Evolutionary conservation across 768 basidiomycete genomes (phyloP).

Genomic region (Xerocomellus chrysenteron): DNA sequence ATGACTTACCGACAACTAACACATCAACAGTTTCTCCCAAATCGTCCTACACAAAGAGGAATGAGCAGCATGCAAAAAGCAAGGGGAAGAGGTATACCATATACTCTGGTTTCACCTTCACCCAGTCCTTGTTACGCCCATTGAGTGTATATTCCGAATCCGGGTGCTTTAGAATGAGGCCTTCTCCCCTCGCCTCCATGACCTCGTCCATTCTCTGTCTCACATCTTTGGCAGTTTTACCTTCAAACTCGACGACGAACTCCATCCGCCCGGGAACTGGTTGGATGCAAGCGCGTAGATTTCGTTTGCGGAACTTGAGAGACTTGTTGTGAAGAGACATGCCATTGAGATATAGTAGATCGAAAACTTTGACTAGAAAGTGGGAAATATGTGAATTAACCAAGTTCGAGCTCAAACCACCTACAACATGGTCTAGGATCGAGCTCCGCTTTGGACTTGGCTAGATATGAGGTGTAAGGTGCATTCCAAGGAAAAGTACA

Average conservation of each 20-base stretch:
- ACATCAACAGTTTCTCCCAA: constrained; percentile 93
- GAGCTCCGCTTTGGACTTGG: constrained; percentile 65
- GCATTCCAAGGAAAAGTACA: not conserved
- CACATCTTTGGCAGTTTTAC: constrained; percentile 80
- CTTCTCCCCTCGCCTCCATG: constrained; percentile 86
- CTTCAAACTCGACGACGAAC: constrained; percentile 67
- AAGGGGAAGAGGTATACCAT: constrained; percentile 49
- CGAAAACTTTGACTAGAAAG: constrained; percentile 90
- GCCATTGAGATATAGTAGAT: constrained; percentile 88
- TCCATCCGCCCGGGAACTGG: constrained; percentile 80
- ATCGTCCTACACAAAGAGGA: constrained; percentile 56
- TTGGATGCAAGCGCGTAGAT: constrained; percentile 65
- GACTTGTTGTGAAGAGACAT: constrained; percentile 71
- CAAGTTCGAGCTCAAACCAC: constrained; percentile 27
- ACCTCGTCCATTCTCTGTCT: constrained; percentile 76
- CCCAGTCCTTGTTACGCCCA: constrained; percentile 88
- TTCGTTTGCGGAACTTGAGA: constrained; percentile 74
- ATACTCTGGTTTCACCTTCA: constrained; percentile 91
- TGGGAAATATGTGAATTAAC: not conserved
- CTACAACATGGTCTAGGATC: constrained; percentile 89
- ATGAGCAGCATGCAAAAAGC: not conserved
- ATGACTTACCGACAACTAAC: constrained; percentile 73
- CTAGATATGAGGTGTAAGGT: constrained; percentile 35
- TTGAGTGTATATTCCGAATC: constrained; percentile 79
- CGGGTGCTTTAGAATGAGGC: constrained; percentile 88